These are phyloP conservation scores for Cladosporium sp. DNA, from an alignment of 2,329 filamentous ascomycete species.

Conservation along the genomic window DNA sequence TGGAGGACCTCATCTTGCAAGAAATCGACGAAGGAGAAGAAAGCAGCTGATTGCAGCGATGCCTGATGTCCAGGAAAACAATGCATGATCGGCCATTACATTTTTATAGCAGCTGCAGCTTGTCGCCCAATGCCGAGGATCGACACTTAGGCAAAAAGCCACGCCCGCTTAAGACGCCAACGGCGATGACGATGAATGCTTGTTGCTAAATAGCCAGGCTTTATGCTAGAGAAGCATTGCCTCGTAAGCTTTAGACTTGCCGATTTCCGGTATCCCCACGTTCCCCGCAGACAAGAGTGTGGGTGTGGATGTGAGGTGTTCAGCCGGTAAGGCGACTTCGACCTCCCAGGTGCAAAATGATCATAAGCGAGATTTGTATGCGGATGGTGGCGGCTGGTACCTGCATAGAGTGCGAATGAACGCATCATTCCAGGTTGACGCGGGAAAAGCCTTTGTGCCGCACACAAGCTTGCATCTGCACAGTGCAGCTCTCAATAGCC, in stretches of 20 bases:
- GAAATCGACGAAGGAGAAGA: background rate
- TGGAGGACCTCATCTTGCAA: background rate
- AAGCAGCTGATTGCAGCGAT: background rate
- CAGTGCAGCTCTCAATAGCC: too few relatives aligned
- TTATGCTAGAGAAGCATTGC: slow-evolving; percentile 3
- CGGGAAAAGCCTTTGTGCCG: too few relatives aligned
- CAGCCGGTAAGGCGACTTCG: too few relatives aligned
- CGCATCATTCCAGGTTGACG: too few relatives aligned
- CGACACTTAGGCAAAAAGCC: slow-evolving; percentile 10
- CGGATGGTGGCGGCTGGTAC: too few relatives aligned
- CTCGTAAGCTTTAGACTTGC: background rate
- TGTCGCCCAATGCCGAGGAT: background rate
- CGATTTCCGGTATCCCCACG: slow-evolving; percentile 8
- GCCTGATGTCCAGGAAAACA: background rate
- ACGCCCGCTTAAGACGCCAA: background rate
- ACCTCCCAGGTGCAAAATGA: too few relatives aligned
- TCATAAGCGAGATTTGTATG: too few relatives aligned
- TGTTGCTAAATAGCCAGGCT: background rate
- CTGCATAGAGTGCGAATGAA: too few relatives aligned
- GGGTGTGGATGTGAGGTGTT: background rate
- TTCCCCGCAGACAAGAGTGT: background rate
- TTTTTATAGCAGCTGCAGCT: background rate
- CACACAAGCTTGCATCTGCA: too few relatives aligned
- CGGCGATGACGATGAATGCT: background rate
- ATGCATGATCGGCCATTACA: background rate